Evolutionary conservation across 192 early-diverging fungal species (phyloP).

Genomic region (Diversispora eburnea): DNA sequence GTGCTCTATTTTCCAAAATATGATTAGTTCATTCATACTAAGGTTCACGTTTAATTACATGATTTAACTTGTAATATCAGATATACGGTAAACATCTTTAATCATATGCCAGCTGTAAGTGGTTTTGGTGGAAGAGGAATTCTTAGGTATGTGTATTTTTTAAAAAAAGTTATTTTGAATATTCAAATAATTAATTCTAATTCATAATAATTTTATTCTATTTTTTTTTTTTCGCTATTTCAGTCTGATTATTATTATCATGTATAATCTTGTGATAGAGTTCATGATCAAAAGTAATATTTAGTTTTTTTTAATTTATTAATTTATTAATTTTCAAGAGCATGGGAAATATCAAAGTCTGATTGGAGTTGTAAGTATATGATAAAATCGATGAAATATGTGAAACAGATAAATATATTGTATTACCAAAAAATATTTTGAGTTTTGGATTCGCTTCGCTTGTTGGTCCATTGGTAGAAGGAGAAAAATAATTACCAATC

Average conservation of each 20-base stretch:
- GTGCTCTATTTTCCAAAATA: slow-evolving; percentile 44
- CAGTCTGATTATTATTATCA: slow-evolving; percentile 60
- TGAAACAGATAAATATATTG: background rate
- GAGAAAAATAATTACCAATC: too few species aligned
- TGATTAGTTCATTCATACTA: slow-evolving; percentile 28
- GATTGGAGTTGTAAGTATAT: slow-evolving; percentile 37
- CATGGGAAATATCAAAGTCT: slow-evolving; percentile 63
- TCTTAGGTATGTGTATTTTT: background rate
- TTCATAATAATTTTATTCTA: background rate
- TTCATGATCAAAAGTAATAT: too few species aligned
- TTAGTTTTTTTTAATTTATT: too few species aligned
- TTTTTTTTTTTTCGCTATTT: background rate
- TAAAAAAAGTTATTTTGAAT: background rate
- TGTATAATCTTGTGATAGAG: slow-evolving; percentile 23
- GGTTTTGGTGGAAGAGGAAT: slow-evolving; percentile 4
- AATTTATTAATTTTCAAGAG: slow-evolving; percentile 36
- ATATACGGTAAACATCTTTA: background rate
- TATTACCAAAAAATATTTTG: background rate
- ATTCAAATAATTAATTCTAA: background rate
- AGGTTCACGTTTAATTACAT: background rate
- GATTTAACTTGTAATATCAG: background rate
- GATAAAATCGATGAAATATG: too few species aligned
- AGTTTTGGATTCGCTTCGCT: slow-evolving; percentile 51
- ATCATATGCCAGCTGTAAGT: background rate
- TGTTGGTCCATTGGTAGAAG: slow-evolving; percentile 59